Evolutionary conservation across 441 rosid genomes (phyloP).

Genomic region (Croton setiger): DNA sequence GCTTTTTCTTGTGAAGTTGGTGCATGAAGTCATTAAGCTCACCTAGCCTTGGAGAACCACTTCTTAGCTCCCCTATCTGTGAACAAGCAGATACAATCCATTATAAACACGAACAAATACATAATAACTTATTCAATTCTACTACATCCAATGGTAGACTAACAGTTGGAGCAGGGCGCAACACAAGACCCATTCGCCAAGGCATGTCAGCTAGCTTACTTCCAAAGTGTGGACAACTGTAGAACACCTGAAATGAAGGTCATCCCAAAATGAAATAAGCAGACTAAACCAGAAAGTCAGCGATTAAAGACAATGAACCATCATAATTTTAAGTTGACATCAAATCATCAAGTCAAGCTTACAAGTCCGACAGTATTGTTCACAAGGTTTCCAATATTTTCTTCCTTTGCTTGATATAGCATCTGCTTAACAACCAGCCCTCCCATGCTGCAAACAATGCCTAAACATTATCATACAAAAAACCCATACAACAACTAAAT

Average conservation of each 20-base stretch:
- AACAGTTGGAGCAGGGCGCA: slow-evolving; percentile 96
- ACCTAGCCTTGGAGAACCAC: slow-evolving; percentile 83
- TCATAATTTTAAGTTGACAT: slow-evolving; percentile 1
- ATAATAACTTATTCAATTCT: slow-evolving; percentile 2
- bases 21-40: slow-evolving; percentile 86
- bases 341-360: slow-evolving; percentile 34
- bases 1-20: slow-evolving; percentile 73
- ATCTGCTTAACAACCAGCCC: slow-evolving; percentile 98
- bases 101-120: slow-evolving; percentile 7
- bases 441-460: slow-evolving; percentile 71
- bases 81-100: slow-evolving; percentile 22
- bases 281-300: slow-evolving; percentile 2
- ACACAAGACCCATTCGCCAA: slow-evolving; percentile 94
- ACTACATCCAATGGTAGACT: slow-evolving; percentile 28
- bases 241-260: slow-evolving; percentile 66
- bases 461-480: slow-evolving; percentile 11
- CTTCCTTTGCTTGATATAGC: slow-evolving; percentile 75
- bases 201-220: slow-evolving; percentile 99
- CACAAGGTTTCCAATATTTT: slow-evolving; percentile 71
- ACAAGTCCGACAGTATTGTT: slow-evolving; percentile 89
- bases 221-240: slow-evolving; percentile 98
- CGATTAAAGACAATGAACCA: neutral
- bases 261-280: slow-evolving; percentile 16
- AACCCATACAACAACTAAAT: neutral
- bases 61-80: slow-evolving; percentile 92